These are phyloP conservation scores for Penicillium coffeae DNA, from an alignment of 495 filamentous ascomycete genomes.

Conservation along the genomic window DNA sequence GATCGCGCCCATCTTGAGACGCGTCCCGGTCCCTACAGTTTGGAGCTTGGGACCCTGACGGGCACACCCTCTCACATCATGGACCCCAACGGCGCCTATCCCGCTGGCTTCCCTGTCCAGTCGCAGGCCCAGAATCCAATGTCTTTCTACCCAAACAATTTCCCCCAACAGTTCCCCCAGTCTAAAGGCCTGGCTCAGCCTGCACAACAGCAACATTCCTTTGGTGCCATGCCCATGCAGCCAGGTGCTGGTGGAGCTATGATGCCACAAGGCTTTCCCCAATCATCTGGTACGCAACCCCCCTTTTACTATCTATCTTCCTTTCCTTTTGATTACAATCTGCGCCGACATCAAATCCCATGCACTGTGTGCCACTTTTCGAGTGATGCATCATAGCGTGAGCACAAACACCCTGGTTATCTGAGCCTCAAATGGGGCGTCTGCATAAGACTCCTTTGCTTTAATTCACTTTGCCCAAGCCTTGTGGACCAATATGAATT, in stretches of 20 bases:
- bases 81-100: constrained; percentile 44
- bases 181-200: constrained; percentile 30
- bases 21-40: constrained; percentile 11
- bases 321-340: neutral
- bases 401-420: neutral
- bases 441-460: too few relatives aligned
- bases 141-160: constrained; percentile 40
- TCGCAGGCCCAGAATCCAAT: constrained; percentile 37
- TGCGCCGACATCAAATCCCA: constrained; percentile 2
- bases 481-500: constrained; percentile 1
- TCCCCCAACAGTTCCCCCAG: constrained; percentile 36
- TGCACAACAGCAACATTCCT: constrained; percentile 34
- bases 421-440: neutral
- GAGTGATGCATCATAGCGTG: neutral
- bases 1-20: neutral
- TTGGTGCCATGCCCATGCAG: constrained; percentile 40
- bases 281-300: constrained; percentile 36
- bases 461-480: neutral
- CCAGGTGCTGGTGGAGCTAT: constrained; percentile 40
- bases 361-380: neutral
- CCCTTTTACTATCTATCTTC: constrained; percentile 12
- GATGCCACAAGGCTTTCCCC: constrained; percentile 40
- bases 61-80: constrained; percentile 28
- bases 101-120: constrained; percentile 37
- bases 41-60: constrained; percentile 11